Conservation (phyloP, 805 yeast genomes). For the Komagataella kurtzmanii region DNA sequence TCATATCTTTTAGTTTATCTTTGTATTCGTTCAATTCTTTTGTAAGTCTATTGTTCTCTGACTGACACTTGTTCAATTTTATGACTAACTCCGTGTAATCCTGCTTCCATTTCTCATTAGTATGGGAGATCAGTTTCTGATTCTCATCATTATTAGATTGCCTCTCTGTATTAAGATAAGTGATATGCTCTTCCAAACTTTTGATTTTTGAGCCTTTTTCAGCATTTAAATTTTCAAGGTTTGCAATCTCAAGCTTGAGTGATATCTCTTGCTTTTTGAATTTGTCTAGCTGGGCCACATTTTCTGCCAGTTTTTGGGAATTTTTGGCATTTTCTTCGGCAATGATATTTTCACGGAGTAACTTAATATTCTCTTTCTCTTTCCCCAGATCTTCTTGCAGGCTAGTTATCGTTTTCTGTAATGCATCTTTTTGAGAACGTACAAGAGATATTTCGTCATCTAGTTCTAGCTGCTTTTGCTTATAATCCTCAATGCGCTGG, state of each 20-base stretch:
- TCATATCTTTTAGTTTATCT: conserved; percentile 22
- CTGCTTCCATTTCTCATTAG: conserved; percentile 22
- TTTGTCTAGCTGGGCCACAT: conserved; percentile 21
- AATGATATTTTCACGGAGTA: conserved; percentile 7
- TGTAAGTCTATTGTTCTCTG: conserved; percentile 25
- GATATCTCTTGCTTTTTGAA: conserved; percentile 27
- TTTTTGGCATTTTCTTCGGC: conserved; percentile 8
- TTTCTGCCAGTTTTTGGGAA: neutral
- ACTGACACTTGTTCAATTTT: conserved; percentile 25
- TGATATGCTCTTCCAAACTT: conserved; percentile 23
- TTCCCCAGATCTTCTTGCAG: conserved; percentile 11
- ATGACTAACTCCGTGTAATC: conserved; percentile 19
- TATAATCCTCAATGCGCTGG: neutral
- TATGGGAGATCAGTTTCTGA: conserved; percentile 22
- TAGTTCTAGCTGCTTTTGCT: neutral
- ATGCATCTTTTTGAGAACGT: neutral
- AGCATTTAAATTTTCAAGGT: conserved; percentile 25
- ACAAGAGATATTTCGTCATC: neutral
- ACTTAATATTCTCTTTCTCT: conserved; percentile 5
- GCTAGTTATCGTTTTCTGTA: conserved; percentile 4
- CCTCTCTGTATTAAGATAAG: conserved; percentile 20
- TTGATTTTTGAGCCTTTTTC: conserved; percentile 23
- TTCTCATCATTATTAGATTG: conserved; percentile 20
- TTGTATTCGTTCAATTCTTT: conserved; percentile 26
- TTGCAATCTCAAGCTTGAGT: conserved; percentile 31